Conservation (phyloP, 1,284 basidiomycete genomes). For the Puccinia coronata region DNA sequence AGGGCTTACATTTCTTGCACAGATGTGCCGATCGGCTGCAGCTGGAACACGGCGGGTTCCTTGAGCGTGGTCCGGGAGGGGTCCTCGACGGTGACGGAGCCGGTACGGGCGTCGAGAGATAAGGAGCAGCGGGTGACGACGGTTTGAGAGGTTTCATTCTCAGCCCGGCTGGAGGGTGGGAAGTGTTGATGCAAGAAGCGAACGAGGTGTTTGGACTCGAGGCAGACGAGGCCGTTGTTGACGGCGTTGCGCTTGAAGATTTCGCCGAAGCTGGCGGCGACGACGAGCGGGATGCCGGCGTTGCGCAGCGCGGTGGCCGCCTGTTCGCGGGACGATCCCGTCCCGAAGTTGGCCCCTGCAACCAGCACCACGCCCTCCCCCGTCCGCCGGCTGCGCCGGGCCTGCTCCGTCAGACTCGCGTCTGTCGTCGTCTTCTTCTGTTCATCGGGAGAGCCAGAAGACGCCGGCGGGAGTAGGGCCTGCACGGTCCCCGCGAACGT, state of each 20-base stretch:
- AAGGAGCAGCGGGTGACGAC: constrained; percentile 74
- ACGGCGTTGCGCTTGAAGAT: constrained; percentile 99
- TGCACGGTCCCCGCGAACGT: constrained; percentile 76
- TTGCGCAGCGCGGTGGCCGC: constrained; percentile 95
- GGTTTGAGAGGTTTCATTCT: no score
- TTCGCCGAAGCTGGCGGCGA: constrained; percentile 96
- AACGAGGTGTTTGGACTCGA: constrained; percentile 88
- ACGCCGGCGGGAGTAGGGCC: constrained; percentile 61
- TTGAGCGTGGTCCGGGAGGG: constrained; percentile 56
- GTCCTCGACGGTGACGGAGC: constrained; percentile 64
- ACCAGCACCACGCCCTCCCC: constrained; percentile 75
- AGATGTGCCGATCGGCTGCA: constrained; percentile 78
- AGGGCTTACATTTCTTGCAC: constrained; percentile 77
- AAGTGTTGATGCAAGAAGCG: constrained; percentile 75
- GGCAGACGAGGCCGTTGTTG: constrained; percentile 95
- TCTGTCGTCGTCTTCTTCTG: background rate
- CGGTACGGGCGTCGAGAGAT: constrained; percentile 68
- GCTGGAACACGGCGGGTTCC: constrained; percentile 66
- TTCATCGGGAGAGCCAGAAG: constrained; percentile 50
- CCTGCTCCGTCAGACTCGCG: constrained; percentile 55
- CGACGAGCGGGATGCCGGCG: constrained; percentile 86
- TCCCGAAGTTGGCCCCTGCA: constrained; percentile 97
- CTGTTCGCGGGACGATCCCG: constrained; percentile 97
- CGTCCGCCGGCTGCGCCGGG: constrained; percentile 53
- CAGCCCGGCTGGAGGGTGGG: no score